Evolutionary conservation across 2,329 filamentous ascomycete species (phyloP), one percentile per base, ranked within the genome.

Genomic region (Beauveria caledonica): DNA sequence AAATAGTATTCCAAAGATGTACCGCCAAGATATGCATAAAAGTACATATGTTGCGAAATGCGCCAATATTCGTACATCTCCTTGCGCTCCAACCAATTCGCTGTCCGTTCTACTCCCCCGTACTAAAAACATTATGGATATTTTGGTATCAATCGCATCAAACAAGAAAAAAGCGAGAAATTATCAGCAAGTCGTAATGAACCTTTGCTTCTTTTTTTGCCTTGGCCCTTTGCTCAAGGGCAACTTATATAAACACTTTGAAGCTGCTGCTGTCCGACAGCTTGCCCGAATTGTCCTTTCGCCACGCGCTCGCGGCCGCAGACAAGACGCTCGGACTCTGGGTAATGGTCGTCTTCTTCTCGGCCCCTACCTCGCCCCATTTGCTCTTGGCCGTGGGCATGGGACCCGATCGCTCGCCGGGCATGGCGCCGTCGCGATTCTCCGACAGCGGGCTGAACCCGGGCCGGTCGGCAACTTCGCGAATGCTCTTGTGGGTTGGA

Each of bases 391-490:
- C 66, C 49, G 65, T 63, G n/a, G 67, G 63, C 21, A 64, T 64
- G 5, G 63, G 62, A 23, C 64, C 66, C 19, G 62, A 58, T n/a
- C 64, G 64, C 58, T 68, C 66, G 42, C 64, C 64, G 5, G 64
- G 64, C 21, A 62, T 63, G 29, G 63, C 62, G 25, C 66, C 66
- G 15, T 64, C 63, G 66, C 64, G 9, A 67, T 65, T 44, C 64
- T 64, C 21, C 66, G 68, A 67, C 49, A 75, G 67, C 70, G 63
- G 80, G 74, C 71, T 74, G 55, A 75, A 74, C 0, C 73, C 73
- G 8, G 70, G 69, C 21, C 67, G 68, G 40, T 72, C 68, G 13
- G 72, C 70, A 4, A 74, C 66, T 17, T 72, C 70, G 42, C 69
- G 67, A 62, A 75, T 74, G 6, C 69, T 68, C 10, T 69, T 65